Base-by-base conservation (phyloP, 2,329 filamentous ascomycete species). In the Fusarium secorum region DNA sequence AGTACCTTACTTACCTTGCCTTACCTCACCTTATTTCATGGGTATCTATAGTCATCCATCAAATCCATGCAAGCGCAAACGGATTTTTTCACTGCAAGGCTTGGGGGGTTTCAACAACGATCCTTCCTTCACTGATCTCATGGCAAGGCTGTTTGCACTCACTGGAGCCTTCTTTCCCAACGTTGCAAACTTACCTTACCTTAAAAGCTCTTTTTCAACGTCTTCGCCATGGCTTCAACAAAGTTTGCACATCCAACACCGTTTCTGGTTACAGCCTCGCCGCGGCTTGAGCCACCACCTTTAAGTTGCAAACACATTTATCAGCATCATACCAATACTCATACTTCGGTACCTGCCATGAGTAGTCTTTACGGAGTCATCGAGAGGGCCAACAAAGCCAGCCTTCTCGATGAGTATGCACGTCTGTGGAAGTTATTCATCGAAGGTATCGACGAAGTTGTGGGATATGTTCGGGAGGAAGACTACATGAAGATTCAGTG, bases 331-430 rank as follows among this genome's bases (percentile, higher is more conserved):
- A 42, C 33, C 11, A n/a, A 55, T 18, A 33, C 44, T n/a, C 18
- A 55, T n/a, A 35, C 41, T 24, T 20, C 51, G n/a, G 35, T 60
- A 36, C 38, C 60, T 28, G 33, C 35, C 42, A 48, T 62, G 45
- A 41, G 63, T 13, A 73, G 60, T 51, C 52, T 76, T n/a, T 63
- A 74, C 36, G 33, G 61, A 17, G 70, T 71, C 42, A 44, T 76
- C 22, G 42, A 57, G 22, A 66, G 66, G 20, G 74, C 59, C 20
- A 76, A 76, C 60, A 76, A 76, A 52, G 44, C 70, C 38, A 52
- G 68, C 26, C 41, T 39, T 22, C 17, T 24, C 13, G 15, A 15
- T 20, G 20, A 49, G 26, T 18, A 39, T 36, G 39, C 56, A 60
- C 24, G 44, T 13, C 42, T 71, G 14, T 76, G 69, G 64, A 56